Percentiles rank a stretch among this genome's conserved stretches.
Evolutionary conservation across 176 grass and related monocot species (phyloP).

Genomic region (Guadua angustifolia): DNA sequence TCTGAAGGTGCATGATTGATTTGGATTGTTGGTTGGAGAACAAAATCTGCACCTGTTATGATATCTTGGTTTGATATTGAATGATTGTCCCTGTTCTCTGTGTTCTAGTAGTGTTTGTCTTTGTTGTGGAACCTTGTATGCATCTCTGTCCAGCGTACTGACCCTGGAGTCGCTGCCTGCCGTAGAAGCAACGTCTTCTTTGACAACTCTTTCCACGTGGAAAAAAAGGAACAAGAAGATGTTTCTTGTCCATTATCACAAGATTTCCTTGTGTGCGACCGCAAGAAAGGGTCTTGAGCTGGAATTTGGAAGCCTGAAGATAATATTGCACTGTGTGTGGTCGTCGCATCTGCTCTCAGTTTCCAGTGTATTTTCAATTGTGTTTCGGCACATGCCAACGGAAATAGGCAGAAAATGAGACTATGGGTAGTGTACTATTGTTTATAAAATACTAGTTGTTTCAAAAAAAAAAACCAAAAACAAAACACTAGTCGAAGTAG

Average conservation of each 20-base stretch:
- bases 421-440: background rate
- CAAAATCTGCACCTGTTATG: background rate
- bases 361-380: background rate
- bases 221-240: background rate
- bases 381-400: background rate
- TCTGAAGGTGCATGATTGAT: conserved; percentile 30
- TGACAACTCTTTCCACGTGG: background rate
- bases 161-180: background rate
- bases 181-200: conserved; percentile 13
- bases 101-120: conserved; percentile 4
- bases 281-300: conserved; percentile 36
- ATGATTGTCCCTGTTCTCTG: background rate
- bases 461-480: too few relatives aligned
- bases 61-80: conserved; percentile 11
- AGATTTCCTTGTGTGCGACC: background rate
- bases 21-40: conserved; percentile 24
- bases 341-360: background rate
- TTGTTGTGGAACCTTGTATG: background rate
- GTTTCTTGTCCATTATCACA: background rate
- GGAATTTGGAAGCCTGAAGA: background rate
- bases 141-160: background rate
- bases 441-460: background rate
- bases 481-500: background rate
- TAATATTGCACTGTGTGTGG: background rate
- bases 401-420: background rate